Base-by-base conservation (phyloP, 345 rosid genomes). In the Gossypium australe region DNA sequence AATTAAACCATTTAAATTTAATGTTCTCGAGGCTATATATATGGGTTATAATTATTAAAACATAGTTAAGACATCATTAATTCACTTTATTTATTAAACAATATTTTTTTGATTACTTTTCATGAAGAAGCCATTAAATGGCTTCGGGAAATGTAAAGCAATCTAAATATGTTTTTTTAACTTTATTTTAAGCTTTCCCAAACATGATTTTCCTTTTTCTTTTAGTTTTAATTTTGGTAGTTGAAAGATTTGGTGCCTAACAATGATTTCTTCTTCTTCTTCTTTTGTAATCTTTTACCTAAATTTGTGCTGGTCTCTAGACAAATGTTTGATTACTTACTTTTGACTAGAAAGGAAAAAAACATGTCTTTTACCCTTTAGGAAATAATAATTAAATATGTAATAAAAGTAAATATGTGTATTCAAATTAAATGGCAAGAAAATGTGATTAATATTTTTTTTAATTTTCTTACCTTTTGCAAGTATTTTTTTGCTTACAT, bases 71-170 rank as follows among this genome's bases (percentile, higher is more conserved):
- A 67, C 18, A 45, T 13, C 38, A 67, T 5, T 13, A 17, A 47
- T 2, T 12, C n/a, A 38, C 67, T 34, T 38, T 63, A 34, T 34
- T 52, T 52, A 9, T 52, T 55, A 8, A 47, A 29, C 18, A 24
- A 47, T 12, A 47, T 49, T 41, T n/a, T 45, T 45, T 45, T 11
- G 2, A 45, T 10, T 41, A 0, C 20, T 67, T 67, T 67, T 7
- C 22, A 48, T 48, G 57, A 67, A 67, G 68, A 44, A 66, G 55
- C 38, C 72, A 51, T 2, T 64, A 64, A n/a, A 16, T 49, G 38
- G 51, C 69, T 38, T 34, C 27, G 72, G 72, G 59, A 51, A 68
- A 68, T 48, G 72, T 49, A 49, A 69, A 69, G 72, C 59, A 69
- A 69, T 49, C 57, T 16, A 18, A 55, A 2, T 20, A 27, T 49